Base-by-base conservation (phyloP, 129 eudicot genomes). In the Solidago caesia region DNA sequence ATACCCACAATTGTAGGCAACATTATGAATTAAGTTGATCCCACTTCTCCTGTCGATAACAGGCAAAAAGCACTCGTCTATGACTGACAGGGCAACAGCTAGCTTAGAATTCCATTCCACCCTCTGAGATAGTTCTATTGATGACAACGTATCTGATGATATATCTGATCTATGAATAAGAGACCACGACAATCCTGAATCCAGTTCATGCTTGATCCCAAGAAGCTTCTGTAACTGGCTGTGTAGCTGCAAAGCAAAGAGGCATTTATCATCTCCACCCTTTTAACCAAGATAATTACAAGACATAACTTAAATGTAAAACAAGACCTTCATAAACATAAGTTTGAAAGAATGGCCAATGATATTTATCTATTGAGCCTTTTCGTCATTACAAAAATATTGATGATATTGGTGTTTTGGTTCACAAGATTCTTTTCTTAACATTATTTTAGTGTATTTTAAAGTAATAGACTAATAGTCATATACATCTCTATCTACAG, bases 91-190 rank as follows among this genome's bases (percentile, higher is more conserved):
- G 45, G 99, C 97, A 81, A 95, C 89, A 79, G 96, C 99, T 64
- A 95, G 86, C 85, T 95, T 95, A 47, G 99, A 87, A 79, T 95
- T 95, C 87, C 96, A 88, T 83, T 95, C 99, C 80, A 91, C 94
- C 76, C 78, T 91, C 70, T 82, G 94, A 67, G 96, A 61, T 70
- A 77, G 77, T 70, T 86, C 94, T 66, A 68, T 80, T 15, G 82
- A 84, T 11, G 85, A 75, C 7, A 33, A 71, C 14, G 75, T 15
- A 77, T 91, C 96, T 45, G 87, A 77, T 41, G 73, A 82, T 43
- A 85, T 57, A 77, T 91, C 90, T 21, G 87, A 80, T 59, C 96
- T 82, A 76, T 77, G 91, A 71, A 95, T 78, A 47, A 95, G 80
- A 84, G 94, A 82, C 99, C 99, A 95, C 45, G 94, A 84, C 44